Base-by-base conservation (phyloP, 2,329 filamentous ascomycete genomes). In the Scleromitrula shiraiana region DNA sequence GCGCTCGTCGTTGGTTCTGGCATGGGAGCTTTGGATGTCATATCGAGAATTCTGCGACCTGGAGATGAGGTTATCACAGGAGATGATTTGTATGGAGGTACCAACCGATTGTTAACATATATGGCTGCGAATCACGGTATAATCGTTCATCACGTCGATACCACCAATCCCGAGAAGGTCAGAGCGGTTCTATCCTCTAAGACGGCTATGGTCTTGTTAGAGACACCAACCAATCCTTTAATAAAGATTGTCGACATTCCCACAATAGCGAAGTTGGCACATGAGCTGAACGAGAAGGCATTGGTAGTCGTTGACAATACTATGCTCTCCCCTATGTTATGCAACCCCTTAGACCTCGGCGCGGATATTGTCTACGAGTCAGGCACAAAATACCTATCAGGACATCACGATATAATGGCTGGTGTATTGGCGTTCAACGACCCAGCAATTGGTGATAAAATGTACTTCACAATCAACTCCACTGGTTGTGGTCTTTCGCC, bases 351-450 rank as follows among this genome's bases (percentile, higher is more conserved):
- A 15, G 91, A 97, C 52, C 76, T 97, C 23, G 93, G 94, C 49
- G 90, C 91, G 14, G 93, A 98, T 62, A 85, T 98, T 57, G 88
- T 95, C 48, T 98, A 98, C 68, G 93, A 98, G 71, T 95, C 87
- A 22, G 93, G 93, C 48, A 98, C 93, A 20, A 98, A 98, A 68
- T 98, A 98, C 63, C 76, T 98, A 5, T 97, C 90, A 1, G 93
- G 93, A 26, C 93, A 98, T 67, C 93, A 98, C 73, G 94, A 98
- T 65, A 85, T 98, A 64, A 98, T 98, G 93, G 93, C 93, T 8
- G 93, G 94, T 54, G 89, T 98, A 24, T 85, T 98, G 56, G 93
- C 90, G 19, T 81, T 90, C 66, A 97, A 97, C 65, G 84, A 95
- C 62, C 67, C 80, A 4, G 71, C 79, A 3, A 72, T 98, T 23